These are phyloP conservation scores for Tetraselmis striata DNA, from an alignment of 139 green algal genomes.

Conservation along the genomic window DNA sequence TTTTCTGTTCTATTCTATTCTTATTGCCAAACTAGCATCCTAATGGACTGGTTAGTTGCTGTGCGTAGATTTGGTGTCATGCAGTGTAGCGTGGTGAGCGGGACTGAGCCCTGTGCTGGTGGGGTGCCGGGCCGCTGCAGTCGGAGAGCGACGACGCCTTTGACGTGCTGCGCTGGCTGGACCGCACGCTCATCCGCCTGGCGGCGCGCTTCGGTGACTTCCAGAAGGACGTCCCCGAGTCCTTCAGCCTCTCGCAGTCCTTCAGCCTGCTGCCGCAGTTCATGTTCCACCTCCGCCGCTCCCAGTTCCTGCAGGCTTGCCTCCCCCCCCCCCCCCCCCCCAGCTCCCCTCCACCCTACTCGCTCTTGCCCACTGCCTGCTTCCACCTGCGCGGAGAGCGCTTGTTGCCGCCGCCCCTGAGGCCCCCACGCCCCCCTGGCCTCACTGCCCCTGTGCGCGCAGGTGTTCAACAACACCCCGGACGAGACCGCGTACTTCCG, in stretches of 20 bases:
- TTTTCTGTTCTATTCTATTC: too few species aligned
- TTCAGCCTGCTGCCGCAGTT: conserved; percentile 50
- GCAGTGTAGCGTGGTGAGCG: too few species aligned
- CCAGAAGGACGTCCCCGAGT: conserved; percentile 31
- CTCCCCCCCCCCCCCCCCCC: not conserved
- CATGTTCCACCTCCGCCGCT: conserved; percentile 60
- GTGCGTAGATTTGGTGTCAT: too few species aligned
- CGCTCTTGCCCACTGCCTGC: too few species aligned
- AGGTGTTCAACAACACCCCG: conserved; percentile 54
- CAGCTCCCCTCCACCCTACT: too few species aligned
- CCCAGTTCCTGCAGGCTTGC: conserved; percentile 40
- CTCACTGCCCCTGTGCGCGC: conserved; percentile 1
- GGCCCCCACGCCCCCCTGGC: not conserved
- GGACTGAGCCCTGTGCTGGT: too few species aligned
- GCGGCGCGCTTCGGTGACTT: conserved; percentile 41
- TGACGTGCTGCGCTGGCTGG: conserved; percentile 50
- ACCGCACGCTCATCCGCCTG: conserved; percentile 44
- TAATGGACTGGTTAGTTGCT: too few species aligned
- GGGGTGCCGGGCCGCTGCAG: too few species aligned
- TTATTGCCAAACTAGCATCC: too few species aligned
- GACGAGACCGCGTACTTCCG: conserved; percentile 57
- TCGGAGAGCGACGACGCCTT: conserved; percentile 36
- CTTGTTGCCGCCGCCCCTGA: too few species aligned
- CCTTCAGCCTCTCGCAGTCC: conserved; percentile 39
- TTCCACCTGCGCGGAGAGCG: too few species aligned